phyloP scores from a whole-genome alignment of 176 grass and related monocot genomes.

The Juncus inflexus region DNA sequence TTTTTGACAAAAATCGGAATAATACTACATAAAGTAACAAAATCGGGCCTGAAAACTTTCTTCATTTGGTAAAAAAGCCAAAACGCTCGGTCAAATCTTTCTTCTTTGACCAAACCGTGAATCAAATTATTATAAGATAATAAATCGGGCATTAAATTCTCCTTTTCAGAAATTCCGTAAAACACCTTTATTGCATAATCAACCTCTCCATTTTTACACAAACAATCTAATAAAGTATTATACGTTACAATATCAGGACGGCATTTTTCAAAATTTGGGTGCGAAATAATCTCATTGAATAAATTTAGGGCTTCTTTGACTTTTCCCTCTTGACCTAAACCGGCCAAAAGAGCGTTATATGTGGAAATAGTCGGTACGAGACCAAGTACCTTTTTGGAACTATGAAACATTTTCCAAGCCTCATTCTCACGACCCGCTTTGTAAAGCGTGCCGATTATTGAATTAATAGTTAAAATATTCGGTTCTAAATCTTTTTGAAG shows the following conservation, averaged over 20 bases:
- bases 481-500: slow-evolving; percentile 54
- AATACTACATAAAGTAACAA: slow-evolving; percentile 67
- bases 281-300: slow-evolving; percentile 57
- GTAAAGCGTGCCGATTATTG: slow-evolving; percentile 71
- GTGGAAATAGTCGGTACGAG: slow-evolving; percentile 64
- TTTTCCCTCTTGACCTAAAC: slow-evolving; percentile 90
- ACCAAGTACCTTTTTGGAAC: slow-evolving; percentile 55
- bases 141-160: slow-evolving; percentile 49
- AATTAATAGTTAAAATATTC: slow-evolving; percentile 70
- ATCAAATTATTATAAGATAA: slow-evolving; percentile 87
- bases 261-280: slow-evolving; percentile 25
- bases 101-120: slow-evolving; percentile 74
- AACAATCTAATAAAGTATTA: slow-evolving; percentile 84
- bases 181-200: slow-evolving; percentile 61
- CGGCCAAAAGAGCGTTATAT: slow-evolving; percentile 78
- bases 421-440: slow-evolving; percentile 64
- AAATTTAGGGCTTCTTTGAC: slow-evolving; percentile 55
- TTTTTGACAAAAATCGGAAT: slow-evolving; percentile 69
- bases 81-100: slow-evolving; percentile 60
- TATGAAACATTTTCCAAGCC: slow-evolving; percentile 75
- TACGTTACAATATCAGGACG: slow-evolving; percentile 74
- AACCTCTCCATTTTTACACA: slow-evolving; percentile 85
- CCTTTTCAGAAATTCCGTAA: slow-evolving; percentile 62
- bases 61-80: slow-evolving; percentile 83
- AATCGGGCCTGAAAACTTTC: slow-evolving; percentile 82